Base-by-base conservation (phyloP, 495 filamentous ascomycete genomes). In the Penicillium egyptiacum region DNA sequence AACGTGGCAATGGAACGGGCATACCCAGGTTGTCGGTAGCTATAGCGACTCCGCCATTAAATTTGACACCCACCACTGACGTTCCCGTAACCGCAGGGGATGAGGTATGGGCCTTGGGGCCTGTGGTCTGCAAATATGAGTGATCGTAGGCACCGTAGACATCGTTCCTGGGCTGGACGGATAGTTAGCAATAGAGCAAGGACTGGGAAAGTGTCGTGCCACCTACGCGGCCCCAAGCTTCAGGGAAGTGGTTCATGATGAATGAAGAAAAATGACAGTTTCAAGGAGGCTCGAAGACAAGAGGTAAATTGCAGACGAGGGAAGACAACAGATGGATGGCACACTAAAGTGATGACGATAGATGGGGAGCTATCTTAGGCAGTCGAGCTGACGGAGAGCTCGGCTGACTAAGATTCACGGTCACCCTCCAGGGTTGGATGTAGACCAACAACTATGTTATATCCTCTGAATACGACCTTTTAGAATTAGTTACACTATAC, bases 11-110 rank as follows among this genome's bases (percentile, higher is more conserved):
- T 6, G 22, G 44, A 35, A 23, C n/a, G 40, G 40, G 31, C 73
- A 45, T 80, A 96, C 92, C 92, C 55, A 98, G 78, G 76, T 98
- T 98, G 75, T 98, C 94, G 58, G 95, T 91, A 50, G 92, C 94
- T 70, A 98, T 92, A 59, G 92, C 92, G 50, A 98, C 91, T 70
- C 94, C 94, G 64, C 92, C 90, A 65, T 91, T 93, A 78, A 90
- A 98, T 79, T 97, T 97, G 50, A 96, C 81, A 45, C 86, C 94
- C 46, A 98, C 72, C 19, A 98, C 95, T 23, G 93, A 97, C 20
- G 94, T 97, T 70, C 94, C 94, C 43, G 94, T 98, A 47, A 98
- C 94, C 55, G 95, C 83, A 60, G 94, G 94, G 2, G 83, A 86
- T 68, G 94, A 90, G 40, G 94, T 98, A 71, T 94, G 90, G 62